Evolutionary conservation across 805 yeast species (phyloP), one percentile per base, ranked within the genome.

Genomic region (Debaryomyces maramus): DNA sequence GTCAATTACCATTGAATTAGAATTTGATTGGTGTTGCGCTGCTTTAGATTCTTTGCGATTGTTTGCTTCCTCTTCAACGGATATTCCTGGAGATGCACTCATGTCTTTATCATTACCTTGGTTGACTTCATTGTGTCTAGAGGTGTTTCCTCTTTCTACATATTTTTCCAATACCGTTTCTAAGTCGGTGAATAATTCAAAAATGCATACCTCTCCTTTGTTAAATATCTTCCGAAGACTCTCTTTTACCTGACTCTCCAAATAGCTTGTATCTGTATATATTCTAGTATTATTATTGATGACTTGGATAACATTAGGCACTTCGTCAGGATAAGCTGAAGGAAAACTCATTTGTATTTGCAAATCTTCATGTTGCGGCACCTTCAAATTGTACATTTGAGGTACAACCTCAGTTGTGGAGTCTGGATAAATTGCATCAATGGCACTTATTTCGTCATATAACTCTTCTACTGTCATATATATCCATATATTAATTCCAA

Each of bases 341-440:
- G 95, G 93, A 51, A 93, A 85, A 19, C 85, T 78, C 44, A 91
- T 57, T 48, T 84, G 83, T n/a, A 88, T 63, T 3, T 61, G 59
- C 33, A 84, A 70, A 24, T 73, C 72, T 36, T 78, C 80, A 51
- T 83, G 84, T 38, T 80, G 78, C 0, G 96, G 88, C 0, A 79
- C 61, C 18, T 64, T 63, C 10, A 84, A 67, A 32, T 75, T 75
- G 43, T 70, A 70, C 3, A 74, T 55, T 13, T 62, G 63, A 0
- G 70, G 64, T 0, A 63, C 71, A 6, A 73, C 38, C 18, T 50
- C 52, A 3, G 63, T 60, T 24, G 80, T 57, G 29, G 79, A 70
- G 11, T 73, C 85, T 1, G 96, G 97, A 55, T 80, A 91, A 9
- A 93, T 91, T 3, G 97, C 93, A 40, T 87, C 85, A 8, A 91